Evolutionary conservation across 495 filamentous ascomycete genomes (phyloP).

Genomic region (Penicillium atrosanguineum): DNA sequence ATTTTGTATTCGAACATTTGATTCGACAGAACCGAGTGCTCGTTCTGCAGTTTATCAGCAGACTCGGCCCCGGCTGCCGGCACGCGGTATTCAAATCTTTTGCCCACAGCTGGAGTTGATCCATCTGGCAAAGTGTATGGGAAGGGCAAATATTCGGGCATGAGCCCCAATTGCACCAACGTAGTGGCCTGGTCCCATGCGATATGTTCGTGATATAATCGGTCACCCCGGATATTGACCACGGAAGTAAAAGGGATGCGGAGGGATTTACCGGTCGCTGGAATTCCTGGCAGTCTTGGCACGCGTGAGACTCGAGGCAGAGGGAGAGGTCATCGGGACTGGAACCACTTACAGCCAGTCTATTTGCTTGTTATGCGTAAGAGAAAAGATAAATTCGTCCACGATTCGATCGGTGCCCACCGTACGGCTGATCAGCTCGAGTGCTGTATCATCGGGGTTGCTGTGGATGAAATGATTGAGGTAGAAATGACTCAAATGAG

Average conservation of each 20-base stretch:
- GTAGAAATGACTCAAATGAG: conserved; percentile 65
- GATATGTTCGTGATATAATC: conserved; percentile 77
- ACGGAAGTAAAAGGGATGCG: conserved; percentile 69
- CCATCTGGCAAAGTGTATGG: conserved; percentile 51
- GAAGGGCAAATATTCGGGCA: conserved; percentile 61
- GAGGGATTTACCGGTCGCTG: conserved; percentile 63
- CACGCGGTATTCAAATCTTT: conserved; percentile 60
- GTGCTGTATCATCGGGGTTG: conserved; percentile 60
- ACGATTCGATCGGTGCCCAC: conserved; percentile 56
- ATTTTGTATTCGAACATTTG: conserved; percentile 52
- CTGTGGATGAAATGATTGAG: conserved; percentile 69
- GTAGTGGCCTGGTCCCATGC: conserved; percentile 83
- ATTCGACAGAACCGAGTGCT: conserved; percentile 59
- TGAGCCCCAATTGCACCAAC: conserved; percentile 67
- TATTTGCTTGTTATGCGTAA: conserved; percentile 65
- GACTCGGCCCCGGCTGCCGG: conserved; percentile 65
- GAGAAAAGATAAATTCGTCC: conserved; percentile 55
- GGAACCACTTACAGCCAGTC: conserved; percentile 59
- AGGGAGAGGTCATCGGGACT: conserved; percentile 29
- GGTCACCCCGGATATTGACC: conserved; percentile 72
- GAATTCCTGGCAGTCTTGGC: conserved; percentile 56
- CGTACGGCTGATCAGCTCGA: conserved; percentile 72
- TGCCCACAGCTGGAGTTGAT: conserved; percentile 30
- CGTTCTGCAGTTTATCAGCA: conserved; percentile 62
- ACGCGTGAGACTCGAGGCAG: conserved; percentile 11